phyloP scores from a whole-genome alignment of 305 asterid species.

The Solanum aculeatissimum region DNA sequence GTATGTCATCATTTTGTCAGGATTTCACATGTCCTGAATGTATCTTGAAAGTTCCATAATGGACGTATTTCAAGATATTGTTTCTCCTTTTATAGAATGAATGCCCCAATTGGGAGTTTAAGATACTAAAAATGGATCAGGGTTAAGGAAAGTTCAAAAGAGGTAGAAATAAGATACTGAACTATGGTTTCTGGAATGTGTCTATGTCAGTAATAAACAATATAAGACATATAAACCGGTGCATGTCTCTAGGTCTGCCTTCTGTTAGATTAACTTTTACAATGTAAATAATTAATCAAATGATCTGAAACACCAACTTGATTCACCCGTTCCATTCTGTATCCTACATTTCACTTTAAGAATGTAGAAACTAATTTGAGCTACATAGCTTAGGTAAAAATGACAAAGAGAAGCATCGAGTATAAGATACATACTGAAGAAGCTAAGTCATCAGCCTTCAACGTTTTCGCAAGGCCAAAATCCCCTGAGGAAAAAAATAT shows the following conservation, averaged over 20 bases:
- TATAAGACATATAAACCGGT: background rate
- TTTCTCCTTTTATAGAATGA: background rate
- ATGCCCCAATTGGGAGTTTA: background rate
- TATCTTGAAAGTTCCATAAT: background rate
- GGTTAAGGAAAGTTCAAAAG: background rate
- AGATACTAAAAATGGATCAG: background rate
- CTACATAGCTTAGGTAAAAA: background rate
- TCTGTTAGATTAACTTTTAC: background rate
- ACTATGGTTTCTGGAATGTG: background rate
- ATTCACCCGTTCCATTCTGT: background rate
- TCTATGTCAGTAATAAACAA: background rate
- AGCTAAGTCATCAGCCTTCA: constrained; percentile 98
- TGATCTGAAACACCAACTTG: background rate
- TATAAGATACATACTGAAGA: constrained; percentile 69
- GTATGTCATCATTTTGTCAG: background rate
- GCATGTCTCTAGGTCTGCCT: background rate
- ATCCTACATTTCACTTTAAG: background rate
- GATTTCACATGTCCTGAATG: background rate
- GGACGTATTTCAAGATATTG: background rate
- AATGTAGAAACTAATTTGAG: background rate
- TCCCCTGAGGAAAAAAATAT: constrained; percentile 48
- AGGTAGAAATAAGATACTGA: background rate
- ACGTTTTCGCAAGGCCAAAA: constrained; percentile 95
- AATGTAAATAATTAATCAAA: background rate
- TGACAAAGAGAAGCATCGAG: background rate